Evolutionary conservation across 2,329 filamentous ascomycete genomes (phyloP).

Genomic region (Colletotrichum musicola): DNA sequence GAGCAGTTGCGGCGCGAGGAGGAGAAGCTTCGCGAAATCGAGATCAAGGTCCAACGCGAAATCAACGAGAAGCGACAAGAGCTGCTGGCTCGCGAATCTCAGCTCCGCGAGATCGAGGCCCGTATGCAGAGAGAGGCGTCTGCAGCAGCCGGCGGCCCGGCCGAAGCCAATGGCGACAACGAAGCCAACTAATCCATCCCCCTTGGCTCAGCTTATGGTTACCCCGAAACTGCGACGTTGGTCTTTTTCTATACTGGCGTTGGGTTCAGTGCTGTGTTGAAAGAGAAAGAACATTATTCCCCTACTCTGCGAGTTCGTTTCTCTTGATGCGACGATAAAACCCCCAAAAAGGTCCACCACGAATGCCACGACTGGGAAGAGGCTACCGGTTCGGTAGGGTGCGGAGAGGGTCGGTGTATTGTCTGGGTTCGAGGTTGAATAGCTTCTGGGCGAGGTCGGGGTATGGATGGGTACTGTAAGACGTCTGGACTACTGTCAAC

Average conservation of each 20-base stretch:
- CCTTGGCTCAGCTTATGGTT: slow-evolving; percentile 38
- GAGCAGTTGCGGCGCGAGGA: slow-evolving; percentile 99
- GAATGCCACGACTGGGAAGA: slow-evolving; percentile 40
- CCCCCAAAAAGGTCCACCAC: slow-evolving; percentile 42
- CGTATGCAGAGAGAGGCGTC: slow-evolving; percentile 92
- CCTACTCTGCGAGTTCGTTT: slow-evolving; percentile 55
- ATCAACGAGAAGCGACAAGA: slow-evolving; percentile 99
- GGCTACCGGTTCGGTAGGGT: slow-evolving; percentile 35
- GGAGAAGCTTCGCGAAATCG: slow-evolving; percentile 99
- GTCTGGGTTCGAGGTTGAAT: slow-evolving; percentile 22
- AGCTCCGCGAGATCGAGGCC: slow-evolving; percentile 98
- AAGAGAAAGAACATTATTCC: slow-evolving; percentile 59
- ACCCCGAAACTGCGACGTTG: slow-evolving; percentile 56
- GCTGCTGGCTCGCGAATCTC: slow-evolving; percentile 94
- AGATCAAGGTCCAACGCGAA: slow-evolving; percentile 99
- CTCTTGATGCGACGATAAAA: slow-evolving; percentile 50
- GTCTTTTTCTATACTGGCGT: slow-evolving; percentile 62
- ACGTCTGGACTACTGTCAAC: slow-evolving; percentile 16
- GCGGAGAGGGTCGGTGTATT: slow-evolving; percentile 34
- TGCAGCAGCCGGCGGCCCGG: slow-evolving; percentile 54
- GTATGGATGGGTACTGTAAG: slow-evolving; percentile 5
- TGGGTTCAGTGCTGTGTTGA: slow-evolving; percentile 59
- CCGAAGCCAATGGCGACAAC: slow-evolving; percentile 68
- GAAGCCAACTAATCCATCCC: slow-evolving; percentile 60
- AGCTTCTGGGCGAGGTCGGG: slow-evolving; percentile 20